phyloP scores from a whole-genome alignment of 1,284 basidiomycete species.

The Cryptococcus sp. region DNA sequence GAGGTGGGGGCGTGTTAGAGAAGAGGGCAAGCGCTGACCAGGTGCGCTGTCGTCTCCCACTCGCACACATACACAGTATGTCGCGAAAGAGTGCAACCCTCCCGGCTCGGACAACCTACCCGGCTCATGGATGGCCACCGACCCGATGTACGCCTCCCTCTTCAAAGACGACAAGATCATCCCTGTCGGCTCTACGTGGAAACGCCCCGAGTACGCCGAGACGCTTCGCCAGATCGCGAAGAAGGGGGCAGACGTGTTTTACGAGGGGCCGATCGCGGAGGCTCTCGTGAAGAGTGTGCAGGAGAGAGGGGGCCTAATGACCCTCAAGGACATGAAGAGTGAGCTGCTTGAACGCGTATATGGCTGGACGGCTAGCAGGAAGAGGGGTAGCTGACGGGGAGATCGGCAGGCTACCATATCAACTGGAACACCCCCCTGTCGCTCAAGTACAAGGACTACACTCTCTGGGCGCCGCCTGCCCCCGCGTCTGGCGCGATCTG shows the following conservation, averaged over 20 bases:
- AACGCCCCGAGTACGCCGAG: constrained; percentile 34
- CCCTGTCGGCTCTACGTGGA: constrained; percentile 21
- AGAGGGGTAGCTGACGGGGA: not conserved
- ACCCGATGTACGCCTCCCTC: constrained; percentile 15
- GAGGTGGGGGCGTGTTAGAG: not conserved
- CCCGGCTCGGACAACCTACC: constrained; percentile 10
- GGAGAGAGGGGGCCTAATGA: constrained; percentile 38
- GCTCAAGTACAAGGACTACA: constrained; percentile 29
- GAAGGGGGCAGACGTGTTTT: constrained; percentile 35
- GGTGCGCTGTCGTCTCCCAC: not conserved
- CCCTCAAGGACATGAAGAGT: constrained; percentile 34
- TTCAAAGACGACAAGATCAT: constrained; percentile 31
- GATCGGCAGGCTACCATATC: constrained; percentile 30
- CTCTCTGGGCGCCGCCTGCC: constrained; percentile 34
- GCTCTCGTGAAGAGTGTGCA: constrained; percentile 27
- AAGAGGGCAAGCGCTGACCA: not conserved
- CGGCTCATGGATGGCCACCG: constrained; percentile 18
- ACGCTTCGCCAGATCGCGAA: constrained; percentile 34
- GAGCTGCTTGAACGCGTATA: not conserved
- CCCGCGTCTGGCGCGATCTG: constrained; percentile 42
- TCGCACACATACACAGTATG: constrained; percentile 6
- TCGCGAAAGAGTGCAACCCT: constrained; percentile 14
- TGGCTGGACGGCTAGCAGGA: not conserved
- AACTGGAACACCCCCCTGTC: constrained; percentile 29
- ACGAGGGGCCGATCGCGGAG: constrained; percentile 36